Percentiles rank a stretch among this genome's conserved stretches.
phyloP scores from a whole-genome alignment of 1,139 yeast species.

The Yamadazyma songkhlaensis region DNA sequence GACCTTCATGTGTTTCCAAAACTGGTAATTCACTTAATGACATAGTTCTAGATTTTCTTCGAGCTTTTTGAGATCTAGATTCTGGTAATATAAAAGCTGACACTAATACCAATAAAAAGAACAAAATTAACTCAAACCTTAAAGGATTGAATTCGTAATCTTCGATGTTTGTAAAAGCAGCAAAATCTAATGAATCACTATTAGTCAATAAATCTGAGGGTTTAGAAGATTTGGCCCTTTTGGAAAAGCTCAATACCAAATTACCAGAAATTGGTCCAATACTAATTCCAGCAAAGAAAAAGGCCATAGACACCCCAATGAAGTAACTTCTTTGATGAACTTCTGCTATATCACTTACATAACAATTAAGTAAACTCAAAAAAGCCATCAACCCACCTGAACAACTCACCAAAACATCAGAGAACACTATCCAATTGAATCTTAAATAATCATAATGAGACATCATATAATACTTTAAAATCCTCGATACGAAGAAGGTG shows the following conservation, averaged over 20 bases:
- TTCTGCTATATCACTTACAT: slow-evolving; percentile 64
- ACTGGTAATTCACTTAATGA: slow-evolving; percentile 9
- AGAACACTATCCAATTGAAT: slow-evolving; percentile 28
- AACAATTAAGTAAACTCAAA: slow-evolving; percentile 51
- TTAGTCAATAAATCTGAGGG: slow-evolving; percentile 1
- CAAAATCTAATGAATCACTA: neutral
- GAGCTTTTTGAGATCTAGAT: slow-evolving; percentile 48
- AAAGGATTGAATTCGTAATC: slow-evolving; percentile 28
- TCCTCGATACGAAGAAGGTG: slow-evolving; percentile 21
- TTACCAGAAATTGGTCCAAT: slow-evolving; percentile 65
- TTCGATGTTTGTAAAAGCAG: slow-evolving; percentile 10
- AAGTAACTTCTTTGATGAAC: slow-evolving; percentile 50
- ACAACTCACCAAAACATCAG: slow-evolving; percentile 39
- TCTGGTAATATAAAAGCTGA: slow-evolving; percentile 50
- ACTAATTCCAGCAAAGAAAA: slow-evolving; percentile 56
- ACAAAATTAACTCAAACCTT: slow-evolving; percentile 23
- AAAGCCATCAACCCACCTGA: slow-evolving; percentile 55
- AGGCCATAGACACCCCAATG: slow-evolving; percentile 55
- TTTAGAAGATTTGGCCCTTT: slow-evolving; percentile 7
- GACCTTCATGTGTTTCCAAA: neutral
- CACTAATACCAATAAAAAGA: slow-evolving; percentile 25
- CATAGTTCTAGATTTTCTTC: slow-evolving; percentile 44
- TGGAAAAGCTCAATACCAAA: slow-evolving; percentile 20
- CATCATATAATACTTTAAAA: slow-evolving; percentile 27
- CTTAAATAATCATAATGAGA: slow-evolving; percentile 25